These are phyloP conservation scores for Spinacia oleracea DNA, from an alignment of 179 eudicot species.

Conservation along the genomic window DNA sequence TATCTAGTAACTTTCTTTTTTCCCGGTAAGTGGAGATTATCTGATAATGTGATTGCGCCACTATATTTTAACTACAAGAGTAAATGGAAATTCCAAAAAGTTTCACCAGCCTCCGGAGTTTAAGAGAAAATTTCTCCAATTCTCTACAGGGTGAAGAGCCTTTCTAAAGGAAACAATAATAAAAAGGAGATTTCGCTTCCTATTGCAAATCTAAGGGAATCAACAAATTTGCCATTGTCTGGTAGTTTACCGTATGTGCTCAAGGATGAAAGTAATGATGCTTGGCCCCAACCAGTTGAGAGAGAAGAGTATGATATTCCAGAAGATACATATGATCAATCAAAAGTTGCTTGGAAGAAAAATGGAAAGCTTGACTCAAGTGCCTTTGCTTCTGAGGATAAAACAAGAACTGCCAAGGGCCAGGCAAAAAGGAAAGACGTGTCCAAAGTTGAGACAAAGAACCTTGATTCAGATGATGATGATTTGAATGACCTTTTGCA, in stretches of 20 bases:
- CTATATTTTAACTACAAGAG: neutral
- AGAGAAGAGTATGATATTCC: constrained; percentile 57
- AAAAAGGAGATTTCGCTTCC: constrained; percentile 52
- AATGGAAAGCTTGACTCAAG: constrained; percentile 48
- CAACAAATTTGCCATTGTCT: constrained; percentile 59
- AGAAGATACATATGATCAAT: constrained; percentile 68
- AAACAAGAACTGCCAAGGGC: constrained; percentile 48
- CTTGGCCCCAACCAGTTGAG: constrained; percentile 62
- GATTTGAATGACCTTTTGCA: constrained; percentile 70
- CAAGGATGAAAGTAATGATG: constrained; percentile 60
- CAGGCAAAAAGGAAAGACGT: constrained; percentile 66
- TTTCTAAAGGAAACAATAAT: constrained; percentile 52
- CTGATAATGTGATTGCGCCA: neutral
- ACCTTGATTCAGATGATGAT: constrained; percentile 61
- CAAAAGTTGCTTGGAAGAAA: constrained; percentile 63
- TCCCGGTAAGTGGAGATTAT: neutral
- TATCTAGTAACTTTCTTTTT: no score
- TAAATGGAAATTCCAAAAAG: neutral
- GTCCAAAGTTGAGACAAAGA: constrained; percentile 43
- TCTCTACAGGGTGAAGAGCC: constrained; percentile 56
- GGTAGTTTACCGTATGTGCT: constrained; percentile 43
- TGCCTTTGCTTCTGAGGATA: constrained; percentile 49
- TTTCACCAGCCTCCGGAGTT: neutral
- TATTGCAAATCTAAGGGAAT: constrained; percentile 63
- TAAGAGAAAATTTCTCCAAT: neutral